Conservation (phyloP, 1,139 yeast species). For the Suhomyces choctaworum region DNA sequence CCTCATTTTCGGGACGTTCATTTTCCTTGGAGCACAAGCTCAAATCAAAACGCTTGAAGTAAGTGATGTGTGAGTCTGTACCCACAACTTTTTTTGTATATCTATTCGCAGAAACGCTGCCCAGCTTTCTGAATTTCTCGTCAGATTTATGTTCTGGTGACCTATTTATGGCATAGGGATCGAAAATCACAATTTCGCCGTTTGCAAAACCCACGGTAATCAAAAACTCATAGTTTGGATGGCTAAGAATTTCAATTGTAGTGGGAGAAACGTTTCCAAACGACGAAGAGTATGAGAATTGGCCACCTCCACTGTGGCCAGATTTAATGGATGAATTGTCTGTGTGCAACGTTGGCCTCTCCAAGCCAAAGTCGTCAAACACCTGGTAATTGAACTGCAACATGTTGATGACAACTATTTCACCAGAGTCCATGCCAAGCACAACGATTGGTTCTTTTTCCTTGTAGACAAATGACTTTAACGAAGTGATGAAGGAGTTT, state of each 20-base stretch:
- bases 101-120: conserved; percentile 4
- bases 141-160: conserved; percentile 14
- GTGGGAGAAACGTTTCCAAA: conserved; percentile 29
- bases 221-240: conserved; percentile 33
- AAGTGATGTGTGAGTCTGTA: conserved; percentile 37
- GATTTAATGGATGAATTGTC: conserved; percentile 16
- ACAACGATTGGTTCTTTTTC: conserved; percentile 29
- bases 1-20: not conserved
- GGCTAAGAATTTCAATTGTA: conserved; percentile 32
- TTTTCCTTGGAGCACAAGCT: conserved; percentile 25
- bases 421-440: conserved; percentile 42
- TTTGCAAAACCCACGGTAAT: conserved; percentile 42
- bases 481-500: conserved; percentile 29
- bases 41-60: conserved; percentile 42
- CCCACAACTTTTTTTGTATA: conserved; percentile 34
- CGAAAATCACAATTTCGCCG: conserved; percentile 41
- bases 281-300: conserved; percentile 4
- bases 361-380: conserved; percentile 26
- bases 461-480: conserved; percentile 27
- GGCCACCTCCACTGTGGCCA: conserved; percentile 7
- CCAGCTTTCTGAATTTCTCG: conserved; percentile 9
- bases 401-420: conserved; percentile 32
- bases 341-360: conserved; percentile 9
- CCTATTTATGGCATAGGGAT: conserved; percentile 22
- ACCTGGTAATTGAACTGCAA: conserved; percentile 28